Evolutionary conservation across 75 land plant species (phyloP), one percentile per base, ranked within the genome.

Genomic region (Larix kaempferi): DNA sequence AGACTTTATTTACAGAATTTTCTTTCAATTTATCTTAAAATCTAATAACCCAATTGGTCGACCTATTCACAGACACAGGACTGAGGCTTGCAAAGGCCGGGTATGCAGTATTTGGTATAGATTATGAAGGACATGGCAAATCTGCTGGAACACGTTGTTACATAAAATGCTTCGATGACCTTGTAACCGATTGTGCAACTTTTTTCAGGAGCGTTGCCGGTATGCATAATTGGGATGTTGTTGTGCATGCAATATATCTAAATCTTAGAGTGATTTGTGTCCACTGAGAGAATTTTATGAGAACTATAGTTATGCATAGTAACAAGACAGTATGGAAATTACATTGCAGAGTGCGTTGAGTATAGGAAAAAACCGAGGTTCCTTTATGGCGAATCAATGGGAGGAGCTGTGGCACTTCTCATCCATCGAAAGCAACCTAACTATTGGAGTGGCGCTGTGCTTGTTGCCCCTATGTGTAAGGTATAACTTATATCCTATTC

Each of bases 111-210:
- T 79, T 85, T 65, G 93, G 93, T 1, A 89, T 93, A 0, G 95
- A 93, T 72, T 91, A 83, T 75, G 80, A 80, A 75, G 95, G 95
- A 15, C 93, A 90, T 75, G 95, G 95, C 37, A 90, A 86, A 66
- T 88, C 92, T 11, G 33, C 62, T 0, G 95, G 95, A 1, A 61
- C 84, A 23, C 77, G 63, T 23, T 91, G 85, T 1, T 91, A 77
- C 58, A 73, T 93, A 5, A 26, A 56, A 2, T 71, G 61, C 26
- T 91, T 93, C 58, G 84, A 84, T 35, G 54, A 82, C 19, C 59
- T 93, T 14, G 89, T 91, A 21, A 44, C 80, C 8, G 94, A 91
- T 62, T 91, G 86, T 67, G 60, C 79, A 26, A 56, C 79, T 62
- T 78, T 81, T 77, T 93, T 86, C 78, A 72, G 71, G 1, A 79